phyloP scores from a whole-genome alignment of 2,329 filamentous ascomycete species.

The Aureobasidium melanogenum region DNA sequence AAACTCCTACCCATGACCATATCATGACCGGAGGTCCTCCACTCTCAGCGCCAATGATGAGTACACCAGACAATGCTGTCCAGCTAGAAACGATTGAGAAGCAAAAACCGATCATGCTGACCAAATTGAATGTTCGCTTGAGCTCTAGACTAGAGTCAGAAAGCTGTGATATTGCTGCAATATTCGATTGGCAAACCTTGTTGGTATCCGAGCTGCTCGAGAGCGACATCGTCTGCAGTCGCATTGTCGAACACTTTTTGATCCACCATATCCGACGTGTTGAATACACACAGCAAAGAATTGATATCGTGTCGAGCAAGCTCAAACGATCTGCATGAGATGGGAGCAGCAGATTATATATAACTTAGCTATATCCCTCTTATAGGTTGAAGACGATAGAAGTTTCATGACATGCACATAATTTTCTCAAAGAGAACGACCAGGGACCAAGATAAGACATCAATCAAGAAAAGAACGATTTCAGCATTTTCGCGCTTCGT shows the following conservation, averaged over 20 bases:
- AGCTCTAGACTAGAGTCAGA: conserved; percentile 34
- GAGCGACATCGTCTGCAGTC: conserved; percentile 28
- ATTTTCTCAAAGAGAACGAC: too few species aligned
- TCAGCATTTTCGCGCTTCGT: neutral
- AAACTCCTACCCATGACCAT: conserved; percentile 48
- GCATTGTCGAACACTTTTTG: conserved; percentile 7
- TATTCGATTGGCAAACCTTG: conserved; percentile 22
- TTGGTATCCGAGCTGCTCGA: conserved; percentile 33
- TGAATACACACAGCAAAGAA: neutral
- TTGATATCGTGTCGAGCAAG: neutral
- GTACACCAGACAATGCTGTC: conserved; percentile 47
- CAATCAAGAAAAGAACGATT: neutral
- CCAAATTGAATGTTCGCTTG: conserved; percentile 46
- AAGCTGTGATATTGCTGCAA: neutral
- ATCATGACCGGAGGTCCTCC: conserved; percentile 53
- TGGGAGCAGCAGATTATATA: neutral
- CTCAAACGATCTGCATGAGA: neutral
- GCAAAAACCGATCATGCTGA: conserved; percentile 52
- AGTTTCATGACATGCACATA: neutral
- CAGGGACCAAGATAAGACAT: neutral
- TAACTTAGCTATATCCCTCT: neutral
- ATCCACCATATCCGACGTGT: neutral
- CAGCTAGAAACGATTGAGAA: conserved; percentile 52
- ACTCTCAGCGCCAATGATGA: conserved; percentile 47
- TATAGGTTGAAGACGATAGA: neutral